These are phyloP conservation scores for Chalaropsis ovoidea DNA, from an alignment of 2,329 filamentous ascomycete genomes.

Conservation along the genomic window DNA sequence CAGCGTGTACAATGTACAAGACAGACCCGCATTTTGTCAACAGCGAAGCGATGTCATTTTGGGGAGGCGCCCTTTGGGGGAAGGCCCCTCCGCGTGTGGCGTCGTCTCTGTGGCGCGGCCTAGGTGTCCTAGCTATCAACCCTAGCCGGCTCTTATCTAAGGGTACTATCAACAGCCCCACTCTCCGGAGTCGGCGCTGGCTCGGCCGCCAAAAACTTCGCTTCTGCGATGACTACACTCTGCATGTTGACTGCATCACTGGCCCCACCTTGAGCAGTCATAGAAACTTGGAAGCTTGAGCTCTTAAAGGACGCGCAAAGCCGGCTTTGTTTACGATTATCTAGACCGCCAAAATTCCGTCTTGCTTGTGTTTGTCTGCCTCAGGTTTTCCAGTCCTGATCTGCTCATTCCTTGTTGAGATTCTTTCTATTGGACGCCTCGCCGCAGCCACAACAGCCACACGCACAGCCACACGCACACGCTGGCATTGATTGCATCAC, in stretches of 20 bases:
- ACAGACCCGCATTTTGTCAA: constrained; percentile 17
- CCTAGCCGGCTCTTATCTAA: neutral
- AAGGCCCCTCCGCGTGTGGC: constrained; percentile 15
- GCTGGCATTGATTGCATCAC: neutral
- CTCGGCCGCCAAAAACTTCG: neutral
- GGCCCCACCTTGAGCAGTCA: constrained; percentile 13
- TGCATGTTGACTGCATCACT: neutral
- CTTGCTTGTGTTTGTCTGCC: neutral
- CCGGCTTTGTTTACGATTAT: neutral
- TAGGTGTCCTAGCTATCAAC: neutral
- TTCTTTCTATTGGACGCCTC: neutral
- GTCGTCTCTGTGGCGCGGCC: neutral
- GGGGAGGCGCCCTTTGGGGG: neutral
- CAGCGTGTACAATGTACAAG: neutral
- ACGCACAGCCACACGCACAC: neutral
- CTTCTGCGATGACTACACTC: constrained; percentile 8
- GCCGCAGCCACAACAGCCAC: neutral
- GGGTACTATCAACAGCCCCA: neutral
- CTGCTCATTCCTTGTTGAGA: neutral
- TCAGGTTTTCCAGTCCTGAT: constrained; percentile 19
- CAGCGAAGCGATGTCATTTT: constrained; percentile 20
- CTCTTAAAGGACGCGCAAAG: neutral
- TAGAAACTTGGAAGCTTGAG: neutral
- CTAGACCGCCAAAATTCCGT: neutral
- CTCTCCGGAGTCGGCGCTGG: constrained; percentile 19